phyloP scores from a whole-genome alignment of 768 basidiomycete genomes.

The Leccinellum rugosiceps region DNA sequence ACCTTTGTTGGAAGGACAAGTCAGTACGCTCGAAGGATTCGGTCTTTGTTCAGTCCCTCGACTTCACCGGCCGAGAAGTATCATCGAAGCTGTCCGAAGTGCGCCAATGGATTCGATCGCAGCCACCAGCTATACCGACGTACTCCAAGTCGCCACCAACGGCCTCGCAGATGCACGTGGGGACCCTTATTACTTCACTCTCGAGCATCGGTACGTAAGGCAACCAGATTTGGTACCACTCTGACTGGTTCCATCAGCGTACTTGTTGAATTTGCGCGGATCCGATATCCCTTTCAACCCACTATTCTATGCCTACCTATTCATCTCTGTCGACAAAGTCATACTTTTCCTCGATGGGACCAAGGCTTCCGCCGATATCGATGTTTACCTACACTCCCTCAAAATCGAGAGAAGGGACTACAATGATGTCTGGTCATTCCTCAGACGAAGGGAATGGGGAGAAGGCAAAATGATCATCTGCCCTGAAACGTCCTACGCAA shows the following conservation, averaged over 20 bases:
- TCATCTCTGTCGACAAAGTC: constrained; percentile 57
- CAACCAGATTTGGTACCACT: not conserved
- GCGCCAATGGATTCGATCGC: constrained; percentile 63
- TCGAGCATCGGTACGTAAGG: constrained; percentile 60
- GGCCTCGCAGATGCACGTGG: constrained; percentile 59
- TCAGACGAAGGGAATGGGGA: constrained; percentile 73
- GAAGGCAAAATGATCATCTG: constrained; percentile 76
- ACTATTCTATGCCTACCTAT: constrained; percentile 85
- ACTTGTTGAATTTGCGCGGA: constrained; percentile 85
- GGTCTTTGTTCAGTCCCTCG: constrained; percentile 64
- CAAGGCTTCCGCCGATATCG: constrained; percentile 60
- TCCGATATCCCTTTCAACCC: constrained; percentile 91
- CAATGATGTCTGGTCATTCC: constrained; percentile 74
- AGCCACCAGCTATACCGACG: constrained; percentile 56
- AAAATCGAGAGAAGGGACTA: constrained; percentile 64
- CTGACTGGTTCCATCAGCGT: constrained; percentile 48
- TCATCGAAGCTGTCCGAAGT: constrained; percentile 66
- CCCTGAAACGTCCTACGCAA: constrained; percentile 76
- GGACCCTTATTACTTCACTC: constrained; percentile 65
- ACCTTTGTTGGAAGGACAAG: constrained; percentile 77
- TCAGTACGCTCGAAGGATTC: constrained; percentile 64
- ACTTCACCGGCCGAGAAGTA: constrained; percentile 69
- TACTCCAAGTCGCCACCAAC: constrained; percentile 64
- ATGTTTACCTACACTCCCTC: constrained; percentile 54
- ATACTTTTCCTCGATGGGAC: constrained; percentile 73